Base-by-base conservation (phyloP, 2,329 filamentous ascomycete genomes). In the Cytospora paraplurivora region DNA sequence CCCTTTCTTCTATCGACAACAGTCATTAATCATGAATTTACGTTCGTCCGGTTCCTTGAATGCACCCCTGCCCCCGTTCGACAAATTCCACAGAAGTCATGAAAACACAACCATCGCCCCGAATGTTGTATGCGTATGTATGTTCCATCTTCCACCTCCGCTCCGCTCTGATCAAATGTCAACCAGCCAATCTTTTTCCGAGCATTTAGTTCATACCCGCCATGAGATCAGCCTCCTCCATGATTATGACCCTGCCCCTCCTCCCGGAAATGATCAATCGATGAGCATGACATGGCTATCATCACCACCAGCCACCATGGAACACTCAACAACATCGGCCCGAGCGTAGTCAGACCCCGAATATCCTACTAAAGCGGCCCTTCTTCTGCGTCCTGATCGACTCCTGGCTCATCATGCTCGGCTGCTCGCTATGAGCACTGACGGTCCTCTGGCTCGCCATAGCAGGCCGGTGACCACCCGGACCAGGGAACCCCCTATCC, bases 331-430 rank as follows among this genome's bases (percentile, higher is more conserved):
- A 47, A 21, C 44, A 47, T 2, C 44, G 44, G 44, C 44, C 44
- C 44, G 44, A 32, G 21, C 54, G 35, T 27, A 32, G 60, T 58
- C 54, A 66, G 12, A 63, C 49, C 6, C 64, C 64, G 33, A 66
- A 66, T 33, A 66, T 55, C 32, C 62, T 52, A 34, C 64, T 66
- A 34, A 63, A 63, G 15, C 64, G 61, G 15, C 64, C 61, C 49
- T 62, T 63, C 61, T 66, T 66, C 57, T 66, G 64, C 34, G 58
- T 61, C 52, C 59, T 56, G 11, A 62, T 56, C 41, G 64, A 63
- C 34, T 62, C 47, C 53, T 63, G 61, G 56, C 64, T 66, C 52
- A 55, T 63, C 64, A 66, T 66, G 49, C 64, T 62, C 33, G 60
- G 61, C 44, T 60, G 60, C n/a, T 57, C 56, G 19, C 50, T 56